These are phyloP conservation scores for Lojkania enalia DNA, from an alignment of 2,329 filamentous ascomycete genomes.

Conservation along the genomic window DNA sequence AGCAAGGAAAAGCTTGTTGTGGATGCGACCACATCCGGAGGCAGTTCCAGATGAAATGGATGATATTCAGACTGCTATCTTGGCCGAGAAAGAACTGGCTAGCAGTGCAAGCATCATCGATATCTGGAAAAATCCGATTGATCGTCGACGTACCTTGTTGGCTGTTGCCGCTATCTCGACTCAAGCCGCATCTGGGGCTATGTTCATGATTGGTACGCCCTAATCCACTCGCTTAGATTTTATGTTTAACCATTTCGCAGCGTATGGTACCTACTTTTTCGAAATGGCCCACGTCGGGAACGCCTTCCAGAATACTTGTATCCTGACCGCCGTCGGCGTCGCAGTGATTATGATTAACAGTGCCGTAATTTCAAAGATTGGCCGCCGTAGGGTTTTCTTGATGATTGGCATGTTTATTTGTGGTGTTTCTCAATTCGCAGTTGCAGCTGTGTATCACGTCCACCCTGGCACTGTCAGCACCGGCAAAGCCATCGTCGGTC, in stretches of 20 bases:
- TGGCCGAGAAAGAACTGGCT: slow-evolving; percentile 49
- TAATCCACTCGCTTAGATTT: background rate
- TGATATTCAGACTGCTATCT: slow-evolving; percentile 34
- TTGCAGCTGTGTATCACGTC: slow-evolving; percentile 57
- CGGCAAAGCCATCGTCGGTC: slow-evolving; percentile 56
- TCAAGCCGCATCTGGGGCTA: slow-evolving; percentile 59
- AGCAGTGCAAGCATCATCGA: slow-evolving; percentile 55
- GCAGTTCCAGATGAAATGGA: slow-evolving; percentile 26
- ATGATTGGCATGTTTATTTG: slow-evolving; percentile 57
- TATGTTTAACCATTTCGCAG: slow-evolving; percentile 6
- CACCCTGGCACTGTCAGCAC: slow-evolving; percentile 44
- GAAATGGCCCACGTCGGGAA: slow-evolving; percentile 38
- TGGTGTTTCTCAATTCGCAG: slow-evolving; percentile 58
- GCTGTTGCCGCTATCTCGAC: slow-evolving; percentile 54
- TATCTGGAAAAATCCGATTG: slow-evolving; percentile 56
- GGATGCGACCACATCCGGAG: slow-evolving; percentile 31
- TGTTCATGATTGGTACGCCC: slow-evolving; percentile 46
- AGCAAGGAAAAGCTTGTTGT: slow-evolving; percentile 26
- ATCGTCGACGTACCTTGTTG: slow-evolving; percentile 55
- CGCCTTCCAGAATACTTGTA: slow-evolving; percentile 61
- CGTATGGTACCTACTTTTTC: slow-evolving; percentile 42
- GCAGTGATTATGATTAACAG: slow-evolving; percentile 58
- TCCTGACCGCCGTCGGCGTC: slow-evolving; percentile 59
- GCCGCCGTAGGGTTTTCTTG: slow-evolving; percentile 59
- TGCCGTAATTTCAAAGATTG: slow-evolving; percentile 56